Percentiles rank a stretch among this genome's conserved stretches.
Conservation (phyloP, 352 stramenopile genomes). For the Pythium rhizo-oryzae region DNA sequence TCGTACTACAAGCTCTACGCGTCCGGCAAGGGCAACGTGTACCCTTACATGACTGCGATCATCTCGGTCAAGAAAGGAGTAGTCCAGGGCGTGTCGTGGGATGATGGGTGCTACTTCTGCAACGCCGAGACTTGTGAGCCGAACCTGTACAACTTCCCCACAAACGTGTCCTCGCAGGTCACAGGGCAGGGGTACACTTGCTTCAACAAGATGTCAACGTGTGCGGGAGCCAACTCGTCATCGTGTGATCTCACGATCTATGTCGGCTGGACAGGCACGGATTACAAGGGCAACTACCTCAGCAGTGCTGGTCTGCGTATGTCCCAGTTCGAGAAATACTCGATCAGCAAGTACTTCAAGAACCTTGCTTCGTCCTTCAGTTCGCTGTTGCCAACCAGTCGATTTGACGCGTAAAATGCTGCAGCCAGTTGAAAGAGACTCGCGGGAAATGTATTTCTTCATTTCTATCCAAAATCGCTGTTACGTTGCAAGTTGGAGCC, state of each 20-base stretch:
- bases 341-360: constrained; percentile 76
- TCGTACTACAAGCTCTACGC: constrained; percentile 80
- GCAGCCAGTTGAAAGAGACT: background rate
- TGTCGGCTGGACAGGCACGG: constrained; percentile 79
- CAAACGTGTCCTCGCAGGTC: constrained; percentile 55
- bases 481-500: background rate
- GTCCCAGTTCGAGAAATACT: constrained; percentile 87
- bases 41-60: constrained; percentile 77
- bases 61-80: constrained; percentile 80
- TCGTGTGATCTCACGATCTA: constrained; percentile 76
- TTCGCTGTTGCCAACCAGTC: constrained; percentile 47
- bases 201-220: constrained; percentile 45
- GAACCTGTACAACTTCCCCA: constrained; percentile 63
- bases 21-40: constrained; percentile 45
- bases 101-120: constrained; percentile 84
- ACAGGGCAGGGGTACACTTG: constrained; percentile 64
- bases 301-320: constrained; percentile 76
- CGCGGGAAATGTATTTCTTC: background rate
- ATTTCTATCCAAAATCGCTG: constrained; percentile 1
- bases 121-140: constrained; percentile 54
- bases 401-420: constrained; percentile 39
- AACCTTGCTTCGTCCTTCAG: constrained; percentile 61
- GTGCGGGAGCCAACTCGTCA: constrained; percentile 42
- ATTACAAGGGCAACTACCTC: constrained; percentile 78
- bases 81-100: constrained; percentile 79